phyloP scores from a whole-genome alignment of 441 rosid genomes.

The Corymbia calophylla region DNA sequence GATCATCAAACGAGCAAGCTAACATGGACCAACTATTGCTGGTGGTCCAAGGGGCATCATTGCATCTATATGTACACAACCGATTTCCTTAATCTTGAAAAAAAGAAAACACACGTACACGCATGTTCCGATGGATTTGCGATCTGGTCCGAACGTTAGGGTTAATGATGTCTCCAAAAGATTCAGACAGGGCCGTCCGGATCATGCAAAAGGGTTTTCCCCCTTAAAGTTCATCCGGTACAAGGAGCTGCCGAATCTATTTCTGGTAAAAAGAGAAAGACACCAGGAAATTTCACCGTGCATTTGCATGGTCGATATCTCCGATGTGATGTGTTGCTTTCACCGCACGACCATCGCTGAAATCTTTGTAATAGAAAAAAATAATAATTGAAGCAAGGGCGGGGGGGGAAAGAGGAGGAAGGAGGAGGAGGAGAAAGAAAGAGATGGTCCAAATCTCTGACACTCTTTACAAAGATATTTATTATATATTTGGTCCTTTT shows the following conservation, averaged over 20 bases:
- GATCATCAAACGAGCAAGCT: neutral
- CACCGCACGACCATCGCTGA: neutral
- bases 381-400: too few relatives aligned
- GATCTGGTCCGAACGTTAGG: neutral
- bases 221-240: neutral
- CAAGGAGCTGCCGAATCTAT: neutral
- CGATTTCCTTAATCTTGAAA: neutral
- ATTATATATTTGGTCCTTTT: neutral
- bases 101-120: neutral
- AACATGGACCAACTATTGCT: neutral
- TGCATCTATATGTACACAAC: neutral
- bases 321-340: neutral
- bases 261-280: neutral
- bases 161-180: neutral
- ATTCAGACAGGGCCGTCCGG: neutral
- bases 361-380: neutral
- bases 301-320: neutral
- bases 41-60: neutral
- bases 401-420: too few relatives aligned
- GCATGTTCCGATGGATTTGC: neutral
- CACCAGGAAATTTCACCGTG: neutral
- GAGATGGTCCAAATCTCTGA: neutral
- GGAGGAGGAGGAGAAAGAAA: neutral
- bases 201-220: neutral
- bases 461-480: neutral